Base-by-base conservation (phyloP, 148 eudicot species). In the Heliamphora exappendiculata region DNA sequence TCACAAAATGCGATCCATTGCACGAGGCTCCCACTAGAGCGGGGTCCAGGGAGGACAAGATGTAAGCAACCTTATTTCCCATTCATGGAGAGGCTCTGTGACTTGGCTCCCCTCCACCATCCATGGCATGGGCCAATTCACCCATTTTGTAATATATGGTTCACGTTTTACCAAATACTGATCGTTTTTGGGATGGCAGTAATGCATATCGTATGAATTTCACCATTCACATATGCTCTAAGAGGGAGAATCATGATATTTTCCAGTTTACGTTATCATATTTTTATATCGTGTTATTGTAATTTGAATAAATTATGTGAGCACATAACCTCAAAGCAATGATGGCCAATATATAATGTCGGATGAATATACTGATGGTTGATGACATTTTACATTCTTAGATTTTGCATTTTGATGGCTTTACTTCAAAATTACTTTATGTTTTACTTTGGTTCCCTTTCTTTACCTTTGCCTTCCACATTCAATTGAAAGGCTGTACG, bases 331-430 rank as follows among this genome's bases (percentile, higher is more conserved):
- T 42, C 1, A 34, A 68, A 68, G 53, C 72, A 68, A 26, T 20
- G 42, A 29, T 68, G n/a, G 28, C 51, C 34, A 39, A 19, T 11
- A 26, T 10, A 66, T 39, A 22, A 12, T 3, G 11, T 68, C 13
- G 14, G 51, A 22, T 73, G 14, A 22, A 55, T n/a, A 22, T 51
- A 19, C 72, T 50, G 62, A 75, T 34, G 60, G 72, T 63, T 75
- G 60, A 70, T 33, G 26, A 3, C 31, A n/a, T 36, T 53, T n/a
- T 51, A 37, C 54, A 7, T 34, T 72, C 47, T 36, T 53, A 68
- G 51, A 7, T 2, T 16, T 19, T 53, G 17, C 39, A 11, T 50
- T 50, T 31, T 45, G n/a, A 1, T 13, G 31, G 26, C 12, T 45
- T 34, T 59, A 8, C 26, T 9, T 19, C 8, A 39, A 24, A 44